Conservation (phyloP, 2,329 filamentous ascomycete species). For the Aspergillus fructus region DNA sequence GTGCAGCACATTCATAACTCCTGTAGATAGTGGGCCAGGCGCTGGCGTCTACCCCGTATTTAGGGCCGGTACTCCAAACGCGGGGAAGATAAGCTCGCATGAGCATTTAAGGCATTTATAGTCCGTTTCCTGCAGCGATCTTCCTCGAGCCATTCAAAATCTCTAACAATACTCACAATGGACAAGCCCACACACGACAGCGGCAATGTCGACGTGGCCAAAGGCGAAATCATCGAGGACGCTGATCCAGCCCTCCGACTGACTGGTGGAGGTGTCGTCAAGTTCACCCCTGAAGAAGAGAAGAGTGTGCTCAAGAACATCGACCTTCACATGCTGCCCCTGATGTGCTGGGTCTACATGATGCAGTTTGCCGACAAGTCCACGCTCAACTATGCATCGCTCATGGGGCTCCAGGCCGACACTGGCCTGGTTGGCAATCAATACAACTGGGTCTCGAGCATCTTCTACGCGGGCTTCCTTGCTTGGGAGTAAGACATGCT, state of each 20-base stretch:
- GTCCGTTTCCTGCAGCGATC: too few species aligned
- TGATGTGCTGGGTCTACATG: slow-evolving; percentile 7
- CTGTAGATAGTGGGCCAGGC: too few species aligned
- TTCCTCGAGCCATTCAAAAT: too few species aligned
- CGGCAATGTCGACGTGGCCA: too few species aligned
- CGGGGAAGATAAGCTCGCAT: too few species aligned
- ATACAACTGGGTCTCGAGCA: slow-evolving; percentile 50
- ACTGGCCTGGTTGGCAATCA: slow-evolving; percentile 42
- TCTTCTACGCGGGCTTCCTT: slow-evolving; percentile 37
- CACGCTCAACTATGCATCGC: slow-evolving; percentile 13
- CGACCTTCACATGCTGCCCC: slow-evolving; percentile 2
- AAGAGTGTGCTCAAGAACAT: not conserved
- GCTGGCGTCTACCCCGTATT: too few species aligned
- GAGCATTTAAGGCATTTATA: too few species aligned
- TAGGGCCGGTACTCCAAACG: too few species aligned
- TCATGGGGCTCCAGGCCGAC: slow-evolving; percentile 23
- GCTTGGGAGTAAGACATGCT: slow-evolving; percentile 39
- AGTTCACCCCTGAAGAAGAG: not conserved
- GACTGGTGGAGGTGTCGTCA: not conserved
- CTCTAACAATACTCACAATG: too few species aligned
- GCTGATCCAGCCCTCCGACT: not conserved
- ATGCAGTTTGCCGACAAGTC: slow-evolving; percentile 9
- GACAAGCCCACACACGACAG: too few species aligned
- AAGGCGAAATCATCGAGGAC: not conserved
- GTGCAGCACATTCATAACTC: too few species aligned